Conservation (phyloP, 164 flowering plant genomes). For the Annona cherimola region DNA sequence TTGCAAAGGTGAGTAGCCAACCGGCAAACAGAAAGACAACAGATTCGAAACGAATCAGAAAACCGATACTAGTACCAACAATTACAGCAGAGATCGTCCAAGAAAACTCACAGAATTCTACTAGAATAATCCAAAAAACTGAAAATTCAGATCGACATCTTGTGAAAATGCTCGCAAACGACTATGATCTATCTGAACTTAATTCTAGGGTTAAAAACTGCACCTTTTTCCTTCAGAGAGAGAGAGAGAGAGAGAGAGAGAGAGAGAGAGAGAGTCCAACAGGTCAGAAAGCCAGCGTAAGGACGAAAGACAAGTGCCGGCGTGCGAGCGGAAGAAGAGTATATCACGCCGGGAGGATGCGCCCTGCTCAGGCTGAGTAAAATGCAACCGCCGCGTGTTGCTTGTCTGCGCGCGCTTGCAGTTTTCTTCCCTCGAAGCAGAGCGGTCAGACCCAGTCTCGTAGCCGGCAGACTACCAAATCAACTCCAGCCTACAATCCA, state of each 20-base stretch:
- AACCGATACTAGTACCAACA: background rate
- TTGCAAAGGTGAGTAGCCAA: no score
- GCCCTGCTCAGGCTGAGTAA: background rate
- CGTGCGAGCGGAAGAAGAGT: background rate
- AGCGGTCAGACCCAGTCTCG: no score
- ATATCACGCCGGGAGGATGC: background rate
- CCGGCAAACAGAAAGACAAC: no score
- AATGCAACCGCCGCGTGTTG: background rate
- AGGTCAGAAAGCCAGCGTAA: background rate
- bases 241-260: background rate
- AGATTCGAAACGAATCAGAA: background rate
- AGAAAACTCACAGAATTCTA: background rate
- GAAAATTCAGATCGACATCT: background rate
- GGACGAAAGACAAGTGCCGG: background rate
- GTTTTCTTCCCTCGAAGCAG: no score
- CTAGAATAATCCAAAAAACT: background rate
- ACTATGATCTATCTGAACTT: background rate
- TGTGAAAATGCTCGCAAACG: background rate
- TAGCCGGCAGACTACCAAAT: no score
- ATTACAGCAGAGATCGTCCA: background rate
- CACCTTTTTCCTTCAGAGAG: background rate
- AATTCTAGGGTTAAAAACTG: background rate
- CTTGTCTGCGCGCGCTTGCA: background rate
- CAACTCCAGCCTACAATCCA: no score
- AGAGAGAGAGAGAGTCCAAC: background rate